phyloP scores from a whole-genome alignment of 176 grass and related monocot species.

The Bolboschoenus planiculmis region DNA sequence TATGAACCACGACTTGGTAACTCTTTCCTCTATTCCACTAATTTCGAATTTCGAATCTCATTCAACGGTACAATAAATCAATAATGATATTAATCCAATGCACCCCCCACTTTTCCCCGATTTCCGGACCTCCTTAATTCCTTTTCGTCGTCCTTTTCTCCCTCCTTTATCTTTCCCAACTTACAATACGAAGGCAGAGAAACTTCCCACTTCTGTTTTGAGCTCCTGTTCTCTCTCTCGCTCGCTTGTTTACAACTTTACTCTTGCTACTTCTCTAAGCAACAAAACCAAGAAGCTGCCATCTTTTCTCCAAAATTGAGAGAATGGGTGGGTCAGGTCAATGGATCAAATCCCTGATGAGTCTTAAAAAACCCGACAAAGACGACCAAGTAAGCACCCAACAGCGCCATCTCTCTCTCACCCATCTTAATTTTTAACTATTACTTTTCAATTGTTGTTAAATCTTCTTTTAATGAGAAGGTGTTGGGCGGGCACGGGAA shows the following conservation, averaged over 20 bases:
- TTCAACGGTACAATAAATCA: slow-evolving; percentile 25
- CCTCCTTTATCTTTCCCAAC: not conserved
- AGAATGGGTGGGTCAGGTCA: slow-evolving; percentile 57
- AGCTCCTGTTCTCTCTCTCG: not conserved
- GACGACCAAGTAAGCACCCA: slow-evolving; percentile 22
- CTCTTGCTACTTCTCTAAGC: not conserved
- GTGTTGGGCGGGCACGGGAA: slow-evolving; percentile 17
- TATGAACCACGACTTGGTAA: not conserved
- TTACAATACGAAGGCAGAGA: not conserved
- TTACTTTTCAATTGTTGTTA: slow-evolving; percentile 3
- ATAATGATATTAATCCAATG: not conserved
- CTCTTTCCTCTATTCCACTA: not conserved
- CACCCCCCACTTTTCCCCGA: not conserved
- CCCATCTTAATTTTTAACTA: not conserved
- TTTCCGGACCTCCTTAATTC: slow-evolving; percentile 13
- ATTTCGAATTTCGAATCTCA: slow-evolving; percentile 21
- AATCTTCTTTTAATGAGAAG: not conserved
- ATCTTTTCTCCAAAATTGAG: not conserved
- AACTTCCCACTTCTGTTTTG: not conserved
- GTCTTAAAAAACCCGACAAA: slow-evolving; percentile 30
- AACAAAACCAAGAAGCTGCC: not conserved
- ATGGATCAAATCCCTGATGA: slow-evolving; percentile 69
- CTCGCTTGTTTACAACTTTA: not conserved
- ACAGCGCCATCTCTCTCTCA: not conserved
- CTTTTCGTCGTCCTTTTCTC: slow-evolving; percentile 9